Percentiles rank a stretch among this genome's conserved stretches.
phyloP scores from a whole-genome alignment of 345 rosid species.

The Gossypioides kirkii region DNA sequence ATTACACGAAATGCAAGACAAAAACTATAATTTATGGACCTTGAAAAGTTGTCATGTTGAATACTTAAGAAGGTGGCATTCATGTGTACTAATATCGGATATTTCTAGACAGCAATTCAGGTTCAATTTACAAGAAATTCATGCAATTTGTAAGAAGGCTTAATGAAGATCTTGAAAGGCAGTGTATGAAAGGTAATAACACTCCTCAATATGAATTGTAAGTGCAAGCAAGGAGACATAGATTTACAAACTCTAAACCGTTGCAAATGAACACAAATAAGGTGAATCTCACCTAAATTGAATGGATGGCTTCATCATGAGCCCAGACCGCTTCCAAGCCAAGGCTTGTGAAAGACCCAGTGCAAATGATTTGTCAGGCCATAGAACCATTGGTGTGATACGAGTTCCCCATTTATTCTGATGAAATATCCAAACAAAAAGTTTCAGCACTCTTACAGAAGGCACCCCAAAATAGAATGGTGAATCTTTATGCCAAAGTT shows the following conservation, averaged over 20 bases:
- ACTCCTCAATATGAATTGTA: neutral
- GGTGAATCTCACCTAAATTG: constrained; percentile 56
- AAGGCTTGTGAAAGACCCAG: constrained; percentile 71
- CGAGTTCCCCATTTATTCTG: constrained; percentile 92
- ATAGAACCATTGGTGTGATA: constrained; percentile 77
- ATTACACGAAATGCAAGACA: neutral
- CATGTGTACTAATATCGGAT: neutral
- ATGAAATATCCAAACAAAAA: constrained; percentile 7
- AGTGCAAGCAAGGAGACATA: neutral
- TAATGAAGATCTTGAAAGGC: neutral
- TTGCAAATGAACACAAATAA: neutral
- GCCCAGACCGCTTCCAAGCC: constrained; percentile 91
- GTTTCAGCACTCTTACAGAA: constrained; percentile 9
- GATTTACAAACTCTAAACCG: neutral
- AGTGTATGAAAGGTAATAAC: neutral
- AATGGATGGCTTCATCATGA: constrained; percentile 76
- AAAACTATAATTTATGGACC: neutral
- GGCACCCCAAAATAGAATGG: neutral
- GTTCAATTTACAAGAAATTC: neutral
- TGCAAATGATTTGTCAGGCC: constrained; percentile 86
- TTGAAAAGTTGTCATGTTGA: neutral
- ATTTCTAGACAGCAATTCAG: neutral
- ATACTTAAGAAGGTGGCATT: neutral
- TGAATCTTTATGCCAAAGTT: neutral
- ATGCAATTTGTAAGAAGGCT: neutral